These are phyloP conservation scores for Hygrophila difformis DNA, from an alignment of 257 asterid genomes.

Conservation along the genomic window DNA sequence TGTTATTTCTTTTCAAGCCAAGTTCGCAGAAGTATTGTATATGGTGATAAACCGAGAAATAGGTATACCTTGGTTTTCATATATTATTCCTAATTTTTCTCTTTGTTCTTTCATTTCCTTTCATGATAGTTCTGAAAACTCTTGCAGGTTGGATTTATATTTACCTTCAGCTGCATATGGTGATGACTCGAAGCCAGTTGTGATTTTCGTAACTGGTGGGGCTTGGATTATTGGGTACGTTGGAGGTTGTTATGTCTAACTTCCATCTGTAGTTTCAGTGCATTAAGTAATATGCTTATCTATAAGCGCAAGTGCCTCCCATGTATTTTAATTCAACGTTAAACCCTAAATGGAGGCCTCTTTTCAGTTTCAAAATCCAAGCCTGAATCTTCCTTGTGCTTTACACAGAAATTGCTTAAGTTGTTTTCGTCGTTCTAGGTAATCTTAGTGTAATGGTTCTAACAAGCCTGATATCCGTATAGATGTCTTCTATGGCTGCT, in stretches of 20 bases:
- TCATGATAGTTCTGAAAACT: conserved; percentile 5
- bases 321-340: neutral
- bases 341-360: neutral
- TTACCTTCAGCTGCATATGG: conserved; percentile 54
- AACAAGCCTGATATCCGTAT: too few species aligned
- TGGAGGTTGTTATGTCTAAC: conserved; percentile 6
- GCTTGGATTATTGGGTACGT: conserved; percentile 98
- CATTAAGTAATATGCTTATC: neutral
- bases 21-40: conserved; percentile 72
- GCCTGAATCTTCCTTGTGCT: conserved; percentile 1
- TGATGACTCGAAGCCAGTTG: conserved; percentile 72
- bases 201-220: conserved; percentile 93
- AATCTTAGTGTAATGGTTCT: too few species aligned
- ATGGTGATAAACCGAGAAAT: conserved; percentile 88
- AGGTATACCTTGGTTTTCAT: conserved; percentile 34
- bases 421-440: too few species aligned
- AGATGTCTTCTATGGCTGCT: too few species aligned
- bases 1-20: conserved; percentile 72
- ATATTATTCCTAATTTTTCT: neutral
- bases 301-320: conserved; percentile 3
- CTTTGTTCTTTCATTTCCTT: conserved; percentile 7
- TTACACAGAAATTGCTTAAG: too few species aligned
- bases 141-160: conserved; percentile 84
- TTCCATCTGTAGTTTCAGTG: neutral
- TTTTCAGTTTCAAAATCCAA: conserved; percentile 4